Evolutionary conservation across 2,329 filamentous ascomycete genomes (phyloP).

Genomic region (Cladosporium sp.): DNA sequence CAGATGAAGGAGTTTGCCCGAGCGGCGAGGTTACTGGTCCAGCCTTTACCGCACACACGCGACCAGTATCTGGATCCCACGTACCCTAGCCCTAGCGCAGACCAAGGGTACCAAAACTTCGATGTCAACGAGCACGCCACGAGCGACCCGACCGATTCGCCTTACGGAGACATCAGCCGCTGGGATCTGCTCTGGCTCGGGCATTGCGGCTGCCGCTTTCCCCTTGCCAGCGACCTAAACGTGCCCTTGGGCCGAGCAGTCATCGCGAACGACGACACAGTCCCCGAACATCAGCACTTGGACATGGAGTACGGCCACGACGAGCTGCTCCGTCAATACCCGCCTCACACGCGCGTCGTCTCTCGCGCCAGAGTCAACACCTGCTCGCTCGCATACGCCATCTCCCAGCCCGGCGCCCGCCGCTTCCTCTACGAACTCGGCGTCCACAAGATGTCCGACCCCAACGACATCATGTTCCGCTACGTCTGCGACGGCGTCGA

Average conservation of each 20-base stretch:
- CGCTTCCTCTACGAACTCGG: slow-evolving; percentile 40
- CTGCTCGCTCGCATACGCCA: slow-evolving; percentile 41
- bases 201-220: slow-evolving; percentile 36
- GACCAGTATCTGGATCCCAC: slow-evolving; percentile 19
- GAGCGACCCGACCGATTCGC: slow-evolving; percentile 14
- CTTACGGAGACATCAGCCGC: slow-evolving; percentile 19
- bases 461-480: slow-evolving; percentile 32
- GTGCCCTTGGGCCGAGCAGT: slow-evolving; percentile 19
- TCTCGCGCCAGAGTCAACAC: slow-evolving; percentile 37
- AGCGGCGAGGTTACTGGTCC: slow-evolving; percentile 34
- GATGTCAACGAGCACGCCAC: slow-evolving; percentile 12
- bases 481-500: slow-evolving; percentile 27
- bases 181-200: slow-evolving; percentile 39
- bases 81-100: slow-evolving; percentile 12
- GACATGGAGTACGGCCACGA: slow-evolving; percentile 19
- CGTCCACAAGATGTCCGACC: slow-evolving; percentile 34
- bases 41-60: slow-evolving; percentile 17
- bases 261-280: slow-evolving; percentile 20
- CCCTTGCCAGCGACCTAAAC: slow-evolving; percentile 10
- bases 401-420: slow-evolving; percentile 41
- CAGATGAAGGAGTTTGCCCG: slow-evolving; percentile 33
- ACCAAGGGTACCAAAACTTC: slow-evolving; percentile 12
- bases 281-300: slow-evolving; percentile 18
- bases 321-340: slow-evolving; percentile 16
- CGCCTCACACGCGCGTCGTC: slow-evolving; percentile 38